Conservation (phyloP, 805 yeast species). For the Wickerhamomyces chambardii region DNA sequence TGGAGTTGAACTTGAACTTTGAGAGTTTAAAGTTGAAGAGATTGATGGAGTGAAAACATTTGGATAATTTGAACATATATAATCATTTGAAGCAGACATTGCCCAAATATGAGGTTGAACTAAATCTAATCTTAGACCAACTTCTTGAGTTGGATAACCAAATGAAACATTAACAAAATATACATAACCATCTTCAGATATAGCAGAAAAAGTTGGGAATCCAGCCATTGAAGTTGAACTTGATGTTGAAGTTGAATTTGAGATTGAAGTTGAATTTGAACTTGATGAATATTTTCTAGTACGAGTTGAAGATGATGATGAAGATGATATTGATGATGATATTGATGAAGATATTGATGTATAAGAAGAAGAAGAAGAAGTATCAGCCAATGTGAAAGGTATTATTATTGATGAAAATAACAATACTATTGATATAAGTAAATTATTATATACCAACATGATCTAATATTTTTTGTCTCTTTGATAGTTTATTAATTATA, state of each 20-base stretch:
- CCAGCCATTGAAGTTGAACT: background rate
- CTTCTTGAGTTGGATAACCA: conserved; percentile 22
- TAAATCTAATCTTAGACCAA: conserved; percentile 23
- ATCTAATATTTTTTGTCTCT: too few species aligned
- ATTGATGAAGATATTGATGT: background rate
- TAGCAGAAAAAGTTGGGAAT: conserved; percentile 6
- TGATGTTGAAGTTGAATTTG: background rate
- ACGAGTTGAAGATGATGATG: background rate
- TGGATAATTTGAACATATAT: conserved; percentile 3
- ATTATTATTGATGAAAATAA: too few species aligned
- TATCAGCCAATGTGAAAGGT: background rate
- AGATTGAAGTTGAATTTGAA: background rate
- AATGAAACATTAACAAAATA: conserved; percentile 23
- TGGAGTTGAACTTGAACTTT: background rate
- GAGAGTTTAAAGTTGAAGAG: background rate
- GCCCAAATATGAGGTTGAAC: conserved; percentile 30
- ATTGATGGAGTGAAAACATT: conserved; percentile 4
- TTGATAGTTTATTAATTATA: too few species aligned
- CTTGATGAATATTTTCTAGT: background rate
- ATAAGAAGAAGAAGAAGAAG: background rate
- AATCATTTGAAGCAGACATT: conserved; percentile 7
- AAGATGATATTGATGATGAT: background rate
- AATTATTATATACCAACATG: too few species aligned
- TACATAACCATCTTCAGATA: conserved; percentile 2
- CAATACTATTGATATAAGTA: too few species aligned